phyloP scores from a whole-genome alignment of 169 alveolate species.

The Ichthyophthirius multifiliis region DNA sequence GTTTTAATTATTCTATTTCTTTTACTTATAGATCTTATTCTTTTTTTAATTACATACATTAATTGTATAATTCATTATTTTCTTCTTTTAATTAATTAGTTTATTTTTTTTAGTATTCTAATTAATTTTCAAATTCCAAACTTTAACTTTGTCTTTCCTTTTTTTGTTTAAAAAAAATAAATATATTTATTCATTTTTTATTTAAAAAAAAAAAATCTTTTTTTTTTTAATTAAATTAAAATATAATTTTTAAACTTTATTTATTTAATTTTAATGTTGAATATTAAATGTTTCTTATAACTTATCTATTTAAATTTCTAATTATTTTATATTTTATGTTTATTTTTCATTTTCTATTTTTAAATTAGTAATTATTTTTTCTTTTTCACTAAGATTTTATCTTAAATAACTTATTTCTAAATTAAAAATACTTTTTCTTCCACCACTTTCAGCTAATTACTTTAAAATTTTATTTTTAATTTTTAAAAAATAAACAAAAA shows the following conservation, averaged over 20 bases:
- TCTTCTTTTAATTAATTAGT: not conserved
- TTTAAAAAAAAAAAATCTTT: not conserved
- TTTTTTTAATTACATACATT: not conserved
- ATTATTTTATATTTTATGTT: not conserved
- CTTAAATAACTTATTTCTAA: not conserved
- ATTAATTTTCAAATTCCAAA: not conserved
- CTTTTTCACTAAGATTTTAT: slow-evolving; percentile 2
- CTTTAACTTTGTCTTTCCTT: not conserved
- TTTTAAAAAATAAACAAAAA: not conserved
- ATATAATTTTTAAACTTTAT: no score
- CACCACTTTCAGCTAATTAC: not conserved
- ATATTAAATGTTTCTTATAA: not conserved
- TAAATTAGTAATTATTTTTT: not conserved
- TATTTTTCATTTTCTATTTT: slow-evolving; percentile 1
- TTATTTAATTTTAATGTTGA: not conserved
- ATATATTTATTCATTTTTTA: not conserved
- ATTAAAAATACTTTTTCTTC: not conserved
- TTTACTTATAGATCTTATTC: not conserved
- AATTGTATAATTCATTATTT: not conserved
- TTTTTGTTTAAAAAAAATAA: not conserved
- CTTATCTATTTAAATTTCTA: not conserved
- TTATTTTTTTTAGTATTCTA: not conserved
- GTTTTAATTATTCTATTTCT: not conserved
- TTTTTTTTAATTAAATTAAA: not conserved
- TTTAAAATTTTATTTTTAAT: not conserved